Base-by-base conservation (phyloP, 805 yeast species). In the Nakazawaea sp. region DNA sequence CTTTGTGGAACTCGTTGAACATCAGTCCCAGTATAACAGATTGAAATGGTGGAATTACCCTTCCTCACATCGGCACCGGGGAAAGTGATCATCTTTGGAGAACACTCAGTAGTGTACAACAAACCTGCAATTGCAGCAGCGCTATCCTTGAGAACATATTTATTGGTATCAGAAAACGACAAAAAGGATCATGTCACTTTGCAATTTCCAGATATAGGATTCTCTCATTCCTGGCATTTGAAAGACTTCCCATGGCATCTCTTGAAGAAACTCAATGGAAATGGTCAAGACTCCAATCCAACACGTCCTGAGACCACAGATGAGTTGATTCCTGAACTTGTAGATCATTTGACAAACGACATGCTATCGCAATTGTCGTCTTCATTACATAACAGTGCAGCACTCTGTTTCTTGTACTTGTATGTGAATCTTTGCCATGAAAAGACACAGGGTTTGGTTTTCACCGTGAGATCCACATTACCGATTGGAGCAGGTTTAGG, bases 401-500 rank as follows among this genome's bases (percentile, higher is more conserved):
- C 95, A 2, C 72, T 76, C 45, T 82, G 94, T 29, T 90, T 92
- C 58, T 62, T 90, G 29, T 92, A 90, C 59, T 59, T 92, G 30
- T 84, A 79, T 55, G 57, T 76, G 39, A 71, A 71, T 39, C 56
- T 86, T 21, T 75, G 88, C 46, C 45, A 55, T 5, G 61, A 66
- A 9, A 45, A 55, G 0, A 59, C 65, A 1, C 66, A 65, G 1
- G 84, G 83, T 4, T 52, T 68, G 43, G 68, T 66, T 24, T 86
- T 81, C 55, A 67, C 78, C 3, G 77, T 85, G 12, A 73, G 89
- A 41, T 85, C 96, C 1, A 80, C 95, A 1, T 63, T 89, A 34
- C 98, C 98, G 1, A 81, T 90, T 33, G 97, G 98, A 27, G 97
- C 98, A 1, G 98, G 98, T 0, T 68, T 92, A 33, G 98, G 98